Evolutionary conservation across 306 rosid species (phyloP).

Genomic region (Cucurbita ficifolia): DNA sequence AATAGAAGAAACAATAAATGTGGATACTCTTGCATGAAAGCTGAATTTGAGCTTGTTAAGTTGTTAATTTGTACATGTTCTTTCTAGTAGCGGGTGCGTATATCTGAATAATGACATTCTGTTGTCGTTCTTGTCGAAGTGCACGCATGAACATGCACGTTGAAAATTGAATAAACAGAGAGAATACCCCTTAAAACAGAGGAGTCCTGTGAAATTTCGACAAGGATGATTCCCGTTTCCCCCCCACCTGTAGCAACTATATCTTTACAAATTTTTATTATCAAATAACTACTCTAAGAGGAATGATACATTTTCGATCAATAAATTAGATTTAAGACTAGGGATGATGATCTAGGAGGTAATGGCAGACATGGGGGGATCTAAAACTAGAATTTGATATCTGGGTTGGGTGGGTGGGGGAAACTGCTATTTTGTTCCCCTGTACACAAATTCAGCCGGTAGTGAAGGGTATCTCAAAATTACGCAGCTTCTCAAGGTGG

Average conservation of each 20-base stretch:
- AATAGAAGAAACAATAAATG: background rate
- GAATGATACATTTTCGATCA: background rate
- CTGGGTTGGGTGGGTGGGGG: background rate
- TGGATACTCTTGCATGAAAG: background rate
- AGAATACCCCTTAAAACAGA: background rate
- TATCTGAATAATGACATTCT: background rate
- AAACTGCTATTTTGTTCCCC: conserved; percentile 4
- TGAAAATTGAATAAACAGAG: background rate
- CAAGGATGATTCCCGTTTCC: background rate
- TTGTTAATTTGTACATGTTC: background rate
- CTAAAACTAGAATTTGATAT: background rate
- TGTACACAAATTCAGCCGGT: conserved; percentile 6
- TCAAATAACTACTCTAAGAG: background rate
- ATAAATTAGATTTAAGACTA: background rate
- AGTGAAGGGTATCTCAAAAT: conserved; percentile 1
- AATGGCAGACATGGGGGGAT: background rate
- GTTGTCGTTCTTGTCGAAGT: background rate
- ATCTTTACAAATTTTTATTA: conserved; percentile 5
- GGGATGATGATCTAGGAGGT: background rate
- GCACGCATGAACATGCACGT: background rate
- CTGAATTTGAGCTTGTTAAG: background rate
- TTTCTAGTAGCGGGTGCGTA: background rate
- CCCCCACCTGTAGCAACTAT: background rate
- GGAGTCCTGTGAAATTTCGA: background rate
- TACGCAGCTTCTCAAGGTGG: background rate